Evolutionary conservation across 2,329 filamentous ascomycete genomes (phyloP).

Genomic region (Talaromyces verruculosus): DNA sequence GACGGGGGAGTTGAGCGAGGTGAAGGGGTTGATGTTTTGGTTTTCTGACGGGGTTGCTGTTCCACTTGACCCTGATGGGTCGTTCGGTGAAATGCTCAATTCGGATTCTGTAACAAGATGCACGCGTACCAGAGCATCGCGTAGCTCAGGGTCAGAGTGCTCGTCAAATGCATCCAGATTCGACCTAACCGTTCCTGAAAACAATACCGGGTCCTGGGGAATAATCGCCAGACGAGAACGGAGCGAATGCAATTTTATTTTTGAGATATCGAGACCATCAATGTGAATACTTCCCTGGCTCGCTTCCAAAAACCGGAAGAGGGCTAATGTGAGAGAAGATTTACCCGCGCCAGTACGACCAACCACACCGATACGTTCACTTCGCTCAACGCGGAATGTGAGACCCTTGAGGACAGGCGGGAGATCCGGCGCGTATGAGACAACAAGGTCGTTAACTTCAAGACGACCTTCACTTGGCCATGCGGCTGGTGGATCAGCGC

Average conservation of each 20-base stretch:
- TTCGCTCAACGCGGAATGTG: constrained; percentile 64
- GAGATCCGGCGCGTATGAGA: constrained; percentile 69
- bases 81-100: constrained; percentile 13
- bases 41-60: constrained; percentile 21
- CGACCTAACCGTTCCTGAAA: constrained; percentile 72
- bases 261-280: constrained; percentile 73
- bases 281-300: constrained; percentile 65
- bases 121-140: constrained; percentile 68
- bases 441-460: constrained; percentile 70
- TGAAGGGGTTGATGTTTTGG: constrained; percentile 59
- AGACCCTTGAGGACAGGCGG: constrained; percentile 69
- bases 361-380: constrained; percentile 72
- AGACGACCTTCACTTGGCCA: constrained; percentile 75
- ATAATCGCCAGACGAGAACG: constrained; percentile 77
- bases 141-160: constrained; percentile 66
- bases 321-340: constrained; percentile 69
- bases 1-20: constrained; percentile 61
- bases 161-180: constrained; percentile 77
- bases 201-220: constrained; percentile 78
- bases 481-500: constrained; percentile 62
- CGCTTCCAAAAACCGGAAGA: constrained; percentile 76
- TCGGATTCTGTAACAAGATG: constrained; percentile 57
- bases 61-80: constrained; percentile 22
- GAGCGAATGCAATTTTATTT: constrained; percentile 67
- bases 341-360: constrained; percentile 78